These are phyloP conservation scores for Gryganskiella cystojenkinii DNA, from an alignment of 192 early-diverging fungal species.

Conservation along the genomic window DNA sequence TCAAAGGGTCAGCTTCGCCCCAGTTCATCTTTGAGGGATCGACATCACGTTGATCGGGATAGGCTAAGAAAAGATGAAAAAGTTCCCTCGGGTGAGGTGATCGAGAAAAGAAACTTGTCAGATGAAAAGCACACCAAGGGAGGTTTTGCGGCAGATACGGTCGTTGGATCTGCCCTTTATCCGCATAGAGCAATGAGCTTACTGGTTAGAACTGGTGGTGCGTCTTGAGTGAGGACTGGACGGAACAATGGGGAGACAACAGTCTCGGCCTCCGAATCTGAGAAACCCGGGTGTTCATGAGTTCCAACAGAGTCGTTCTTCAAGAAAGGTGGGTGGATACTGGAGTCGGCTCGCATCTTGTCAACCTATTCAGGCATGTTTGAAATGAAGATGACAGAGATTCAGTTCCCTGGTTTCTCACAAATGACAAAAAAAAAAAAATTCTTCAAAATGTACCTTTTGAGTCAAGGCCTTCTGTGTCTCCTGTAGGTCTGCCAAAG, in stretches of 20 bases:
- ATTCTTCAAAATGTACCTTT: background rate
- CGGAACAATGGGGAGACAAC: background rate
- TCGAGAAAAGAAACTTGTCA: background rate
- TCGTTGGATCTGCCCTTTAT: too few species aligned
- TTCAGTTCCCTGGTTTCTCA: background rate
- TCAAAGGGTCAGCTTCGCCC: conserved; percentile 69
- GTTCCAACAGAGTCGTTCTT: background rate
- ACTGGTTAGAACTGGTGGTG: background rate
- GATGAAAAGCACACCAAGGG: background rate
- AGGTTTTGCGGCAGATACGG: too few species aligned
- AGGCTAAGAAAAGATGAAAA: too few species aligned
- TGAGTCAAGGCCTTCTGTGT: background rate
- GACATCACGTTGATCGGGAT: conserved; percentile 67
- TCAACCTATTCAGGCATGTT: background rate
- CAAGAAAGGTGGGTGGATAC: too few species aligned
- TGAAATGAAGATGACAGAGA: background rate
- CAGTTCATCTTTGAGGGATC: conserved; percentile 78
- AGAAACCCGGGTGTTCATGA: background rate
- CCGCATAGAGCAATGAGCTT: background rate
- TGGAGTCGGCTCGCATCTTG: conserved; percentile 8
- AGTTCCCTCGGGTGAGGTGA: too few species aligned
- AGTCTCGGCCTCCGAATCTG: conserved; percentile 8
- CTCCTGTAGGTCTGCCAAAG: background rate
- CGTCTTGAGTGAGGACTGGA: background rate
- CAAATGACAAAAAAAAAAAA: too few species aligned